Evolutionary conservation across 2,329 filamentous ascomycete species (phyloP).

Genomic region (Fusarium chaquense): DNA sequence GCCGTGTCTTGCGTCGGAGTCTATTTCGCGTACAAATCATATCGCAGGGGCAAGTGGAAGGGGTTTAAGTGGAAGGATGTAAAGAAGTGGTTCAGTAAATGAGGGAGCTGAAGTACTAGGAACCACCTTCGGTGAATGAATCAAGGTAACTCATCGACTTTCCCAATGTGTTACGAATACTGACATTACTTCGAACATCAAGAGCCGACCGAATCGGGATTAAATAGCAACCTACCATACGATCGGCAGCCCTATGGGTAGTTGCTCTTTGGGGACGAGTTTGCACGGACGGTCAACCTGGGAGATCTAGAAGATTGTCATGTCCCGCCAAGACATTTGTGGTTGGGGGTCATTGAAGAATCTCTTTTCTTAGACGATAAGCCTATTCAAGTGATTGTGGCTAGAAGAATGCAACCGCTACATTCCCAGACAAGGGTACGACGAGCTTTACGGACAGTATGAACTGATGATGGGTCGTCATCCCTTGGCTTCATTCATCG

Average conservation of each 20-base stretch:
- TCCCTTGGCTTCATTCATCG: too few relatives aligned
- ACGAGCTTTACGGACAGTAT: too few relatives aligned
- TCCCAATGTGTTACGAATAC: too few relatives aligned
- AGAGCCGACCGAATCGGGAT: background rate
- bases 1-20: background rate
- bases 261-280: background rate
- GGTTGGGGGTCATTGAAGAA: background rate
- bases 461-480: background rate
- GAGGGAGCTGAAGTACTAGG: background rate
- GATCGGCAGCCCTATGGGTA: too few relatives aligned
- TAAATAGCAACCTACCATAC: too few relatives aligned
- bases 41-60: background rate
- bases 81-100: background rate
- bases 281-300: background rate
- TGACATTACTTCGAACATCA: background rate
- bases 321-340: background rate
- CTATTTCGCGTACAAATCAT: background rate
- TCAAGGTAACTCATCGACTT: background rate
- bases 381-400: background rate
- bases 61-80: background rate
- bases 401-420: background rate
- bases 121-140: accelerated
- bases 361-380: background rate
- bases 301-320: background rate
- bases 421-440: too few relatives aligned